Percentiles rank a stretch among this genome's conserved stretches.
Conservation (phyloP, 176 grass and related monocot species). For the Ampelocalamus luodianensis region DNA sequence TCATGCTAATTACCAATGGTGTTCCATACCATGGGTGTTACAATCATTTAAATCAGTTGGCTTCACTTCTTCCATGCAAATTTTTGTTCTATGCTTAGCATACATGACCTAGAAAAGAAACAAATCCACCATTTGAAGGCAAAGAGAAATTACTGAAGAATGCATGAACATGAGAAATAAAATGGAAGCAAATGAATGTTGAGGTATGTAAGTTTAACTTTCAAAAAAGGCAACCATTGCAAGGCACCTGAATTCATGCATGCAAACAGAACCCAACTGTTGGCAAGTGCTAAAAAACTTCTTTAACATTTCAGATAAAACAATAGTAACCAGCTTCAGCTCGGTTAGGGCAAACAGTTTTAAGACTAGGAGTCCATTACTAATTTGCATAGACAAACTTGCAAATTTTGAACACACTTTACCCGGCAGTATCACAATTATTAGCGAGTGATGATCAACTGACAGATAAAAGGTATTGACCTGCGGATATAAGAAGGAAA, state of each 20-base stretch:
- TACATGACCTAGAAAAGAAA: background rate
- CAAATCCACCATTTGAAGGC: background rate
- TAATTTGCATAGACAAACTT: too few species aligned
- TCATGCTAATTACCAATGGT: background rate
- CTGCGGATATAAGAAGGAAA: conserved; percentile 9
- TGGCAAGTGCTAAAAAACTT: too few species aligned
- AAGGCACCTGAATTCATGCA: background rate
- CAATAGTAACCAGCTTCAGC: too few species aligned
- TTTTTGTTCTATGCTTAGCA: background rate
- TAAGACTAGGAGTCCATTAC: background rate
- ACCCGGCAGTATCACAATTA: background rate
- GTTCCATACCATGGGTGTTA: background rate
- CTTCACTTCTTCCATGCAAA: background rate
- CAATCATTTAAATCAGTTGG: background rate
- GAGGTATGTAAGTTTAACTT: background rate
- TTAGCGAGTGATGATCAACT: background rate
- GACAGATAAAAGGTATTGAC: background rate
- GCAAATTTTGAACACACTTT: background rate
- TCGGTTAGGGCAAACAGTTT: background rate
- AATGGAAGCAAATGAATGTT: background rate
- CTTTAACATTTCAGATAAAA: too few species aligned
- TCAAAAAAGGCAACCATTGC: background rate
- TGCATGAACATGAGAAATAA: conserved; percentile 13
- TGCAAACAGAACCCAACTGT: too few species aligned
- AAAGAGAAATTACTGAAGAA: background rate